Evolutionary conservation across 2,329 filamentous ascomycete species (phyloP).

Genomic region (Bipolaris bicolor): DNA sequence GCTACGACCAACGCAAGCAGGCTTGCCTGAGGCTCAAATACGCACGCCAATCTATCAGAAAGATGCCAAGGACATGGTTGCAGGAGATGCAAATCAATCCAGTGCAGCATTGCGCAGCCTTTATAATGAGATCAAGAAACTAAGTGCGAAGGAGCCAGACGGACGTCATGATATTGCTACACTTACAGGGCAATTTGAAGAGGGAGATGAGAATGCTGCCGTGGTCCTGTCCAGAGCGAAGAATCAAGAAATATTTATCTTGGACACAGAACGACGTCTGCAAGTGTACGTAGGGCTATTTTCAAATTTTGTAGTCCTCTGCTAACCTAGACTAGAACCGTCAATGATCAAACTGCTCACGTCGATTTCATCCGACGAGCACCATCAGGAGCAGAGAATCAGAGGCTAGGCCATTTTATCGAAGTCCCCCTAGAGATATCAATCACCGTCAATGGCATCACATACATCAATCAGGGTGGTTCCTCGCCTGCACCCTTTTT

Average conservation of each 20-base stretch:
- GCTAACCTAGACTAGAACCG: constrained; percentile 2
- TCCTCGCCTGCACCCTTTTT: constrained; percentile 2
- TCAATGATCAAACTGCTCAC: constrained; percentile 1
- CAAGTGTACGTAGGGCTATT: constrained; percentile 8
- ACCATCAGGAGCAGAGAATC: background rate
- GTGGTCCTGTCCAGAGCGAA: constrained; percentile 9
- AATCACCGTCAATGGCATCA: constrained; percentile 27
- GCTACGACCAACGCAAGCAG: constrained; percentile 1
- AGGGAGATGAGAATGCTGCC: background rate
- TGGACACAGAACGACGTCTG: constrained; percentile 8
- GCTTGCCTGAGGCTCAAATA: constrained; percentile 10
- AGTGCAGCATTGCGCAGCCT: constrained; percentile 10
- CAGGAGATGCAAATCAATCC: background rate
- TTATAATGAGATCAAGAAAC: constrained; percentile 13
- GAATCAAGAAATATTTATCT: background rate
- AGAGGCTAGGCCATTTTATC: constrained; percentile 16
- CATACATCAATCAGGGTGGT: constrained; percentile 16
- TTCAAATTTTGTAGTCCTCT: background rate
- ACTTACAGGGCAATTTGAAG: constrained; percentile 2
- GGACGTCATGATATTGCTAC: background rate
- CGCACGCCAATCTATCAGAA: constrained; percentile 13
- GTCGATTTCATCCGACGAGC: constrained; percentile 7
- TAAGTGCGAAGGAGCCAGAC: background rate
- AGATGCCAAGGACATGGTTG: background rate
- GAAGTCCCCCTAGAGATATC: constrained; percentile 10